Evolutionary conservation across 495 filamentous ascomycete genomes (phyloP), one percentile per base, ranked within the genome.

Genomic region (Symbiotaphrina buchneri): DNA sequence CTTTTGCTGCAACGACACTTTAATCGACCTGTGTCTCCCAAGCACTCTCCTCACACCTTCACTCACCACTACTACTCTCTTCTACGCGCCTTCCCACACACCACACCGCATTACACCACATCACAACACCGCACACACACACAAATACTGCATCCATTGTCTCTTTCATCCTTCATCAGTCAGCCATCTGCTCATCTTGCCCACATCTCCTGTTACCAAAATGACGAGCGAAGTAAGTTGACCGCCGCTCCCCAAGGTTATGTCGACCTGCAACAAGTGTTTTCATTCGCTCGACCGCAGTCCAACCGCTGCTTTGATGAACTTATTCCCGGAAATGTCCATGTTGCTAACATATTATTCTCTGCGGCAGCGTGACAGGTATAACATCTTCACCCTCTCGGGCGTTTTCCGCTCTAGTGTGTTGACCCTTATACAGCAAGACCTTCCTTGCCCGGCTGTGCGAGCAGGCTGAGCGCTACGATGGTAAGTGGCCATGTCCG

Each of bases 401-500:
- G 37, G 42, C 40, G 37, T 35, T 27, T 38, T 33, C 36, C 30
- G 35, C 39, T 36, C 33, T 22, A 7, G 31, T 36, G 31, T 43
- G 25, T 48, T 52, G 38, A 33, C 49, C 41, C 39, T 53, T 19
- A 11, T n/a, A 23, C 56, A 97, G 90, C 78, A 95, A 99, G 75
- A 99, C 87, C 46, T 99, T 99, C 68, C 81, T 99, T 53, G 87
- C 87, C 51, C 73, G 87, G 64, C 81, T 99, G 52, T 95, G 87
- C 68, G 87, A 99, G 79, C 87, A 99, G 74, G 87, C 87, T 50
- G 87, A 99, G 71, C 87, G 87, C 54, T 99, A 99, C 55, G 87
- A 99, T 81, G 87, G 74, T 81, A 59, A 58, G 74, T 50, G 31
- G 26, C 27, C 30, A 30, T 23, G 21, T 18, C 30, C 23, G n/a